phyloP scores from a whole-genome alignment of 2,329 filamentous ascomycete genomes.

The Ophiosphaerella herpotricha region DNA sequence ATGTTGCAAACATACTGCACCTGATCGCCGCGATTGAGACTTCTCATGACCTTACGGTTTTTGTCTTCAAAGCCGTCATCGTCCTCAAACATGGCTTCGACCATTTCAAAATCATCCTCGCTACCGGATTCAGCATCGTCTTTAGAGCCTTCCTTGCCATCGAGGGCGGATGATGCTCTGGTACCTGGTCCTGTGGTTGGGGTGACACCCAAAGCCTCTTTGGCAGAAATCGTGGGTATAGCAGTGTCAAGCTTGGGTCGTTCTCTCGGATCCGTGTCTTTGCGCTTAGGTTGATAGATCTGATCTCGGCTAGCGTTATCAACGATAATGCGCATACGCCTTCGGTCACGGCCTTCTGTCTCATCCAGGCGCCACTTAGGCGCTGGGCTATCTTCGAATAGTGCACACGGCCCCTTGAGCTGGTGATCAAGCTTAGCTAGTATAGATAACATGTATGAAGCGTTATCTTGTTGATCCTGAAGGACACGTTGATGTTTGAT shows the following conservation, averaged over 20 bases:
- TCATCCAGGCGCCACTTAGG: slow-evolving; percentile 91
- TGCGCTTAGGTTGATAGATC: slow-evolving; percentile 84
- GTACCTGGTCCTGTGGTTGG: slow-evolving; percentile 26
- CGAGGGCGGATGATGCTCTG: slow-evolving; percentile 26
- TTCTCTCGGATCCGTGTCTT: slow-evolving; percentile 60
- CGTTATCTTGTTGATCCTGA: slow-evolving; percentile 93
- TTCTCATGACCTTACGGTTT: slow-evolving; percentile 96
- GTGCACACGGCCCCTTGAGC: slow-evolving; percentile 76
- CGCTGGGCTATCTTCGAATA: slow-evolving; percentile 69
- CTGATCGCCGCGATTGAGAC: slow-evolving; percentile 84
- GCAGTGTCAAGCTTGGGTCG: slow-evolving; percentile 54
- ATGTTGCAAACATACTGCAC: slow-evolving; percentile 96
- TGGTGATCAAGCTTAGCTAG: slow-evolving; percentile 81
- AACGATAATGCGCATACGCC: slow-evolving; percentile 85
- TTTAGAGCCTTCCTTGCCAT: slow-evolving; percentile 36
- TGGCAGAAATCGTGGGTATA: slow-evolving; percentile 36
- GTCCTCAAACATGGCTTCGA: slow-evolving; percentile 88
- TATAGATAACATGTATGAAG: slow-evolving; percentile 73
- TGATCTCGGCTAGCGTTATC: slow-evolving; percentile 70
- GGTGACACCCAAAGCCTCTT: slow-evolving; percentile 36
- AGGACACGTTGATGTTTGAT: slow-evolving; percentile 86
- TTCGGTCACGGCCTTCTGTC: slow-evolving; percentile 92
- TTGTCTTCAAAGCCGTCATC: slow-evolving; percentile 93
- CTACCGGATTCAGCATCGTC: slow-evolving; percentile 52
- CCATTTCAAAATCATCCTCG: slow-evolving; percentile 94